Evolutionary conservation across 805 yeast species (phyloP).

Genomic region (Candida incommunis): DNA sequence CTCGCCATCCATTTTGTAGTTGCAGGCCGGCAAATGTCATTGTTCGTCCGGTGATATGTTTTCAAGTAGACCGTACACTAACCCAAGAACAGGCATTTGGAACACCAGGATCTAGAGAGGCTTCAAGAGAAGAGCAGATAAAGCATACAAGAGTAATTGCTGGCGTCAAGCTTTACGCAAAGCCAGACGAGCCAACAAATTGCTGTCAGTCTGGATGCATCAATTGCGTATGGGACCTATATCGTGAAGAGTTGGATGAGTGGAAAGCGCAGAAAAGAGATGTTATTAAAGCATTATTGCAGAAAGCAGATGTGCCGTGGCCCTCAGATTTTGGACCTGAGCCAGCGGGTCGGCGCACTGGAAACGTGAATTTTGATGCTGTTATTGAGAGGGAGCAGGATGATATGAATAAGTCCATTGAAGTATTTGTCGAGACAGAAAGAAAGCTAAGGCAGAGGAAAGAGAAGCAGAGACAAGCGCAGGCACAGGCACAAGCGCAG

Average conservation of each 20-base stretch:
- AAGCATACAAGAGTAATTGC: constrained; percentile 25
- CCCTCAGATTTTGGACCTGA: constrained; percentile 48
- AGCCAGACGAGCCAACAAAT: constrained; percentile 83
- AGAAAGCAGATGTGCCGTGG: constrained; percentile 35
- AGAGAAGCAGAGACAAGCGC: background rate
- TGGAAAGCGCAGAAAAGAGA: constrained; percentile 51
- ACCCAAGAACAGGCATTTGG: constrained; percentile 18
- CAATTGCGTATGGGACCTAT: constrained; percentile 93
- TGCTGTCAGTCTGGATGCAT: constrained; percentile 97
- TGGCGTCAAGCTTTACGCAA: constrained; percentile 69
- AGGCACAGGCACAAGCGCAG: no score
- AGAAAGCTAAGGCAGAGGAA: constrained; percentile 28
- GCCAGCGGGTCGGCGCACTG: constrained; percentile 18
- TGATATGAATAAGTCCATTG: constrained; percentile 58
- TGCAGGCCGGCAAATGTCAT: no score
- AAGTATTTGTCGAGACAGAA: constrained; percentile 77
- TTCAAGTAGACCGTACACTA: no score
- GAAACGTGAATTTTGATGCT: constrained; percentile 5
- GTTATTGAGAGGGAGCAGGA: constrained; percentile 26
- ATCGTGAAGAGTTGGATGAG: constrained; percentile 71
- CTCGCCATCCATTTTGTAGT: no score
- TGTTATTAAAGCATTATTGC: constrained; percentile 41
- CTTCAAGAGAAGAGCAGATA: constrained; percentile 19
- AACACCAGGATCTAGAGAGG: constrained; percentile 19
- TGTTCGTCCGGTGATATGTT: no score